Conservation (phyloP, 306 rosid species). For the Prunus persica region Prunus_persica_NCBIv2 NC_034009.1:36788001-36788500, state of each 20-base stretch:
- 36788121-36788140: too few relatives aligned
- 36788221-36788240: constrained; percentile 35
- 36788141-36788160: not conserved
- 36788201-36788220: constrained; percentile 36
- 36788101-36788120: too few relatives aligned
- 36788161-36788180: constrained; percentile 60
- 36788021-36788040: too few relatives aligned
- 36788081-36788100: not conserved
- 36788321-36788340: constrained; percentile 40
- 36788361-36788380: constrained; percentile 42
- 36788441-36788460: not conserved
- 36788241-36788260: constrained; percentile 37
- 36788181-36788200: constrained; percentile 28
- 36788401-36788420: not conserved
- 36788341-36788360: constrained; percentile 33
- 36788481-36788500: not conserved
- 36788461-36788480: not conserved
- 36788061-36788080: not conserved
- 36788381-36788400: constrained; percentile 40
- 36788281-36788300: constrained; percentile 29
- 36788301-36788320: constrained; percentile 38
- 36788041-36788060: too few relatives aligned
- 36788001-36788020: too few relatives aligned
- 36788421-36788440: not conserved
- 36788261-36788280: constrained; percentile 28